Evolutionary conservation across 305 asterid species (phyloP).

Genomic region (Withania somnifera): DNA sequence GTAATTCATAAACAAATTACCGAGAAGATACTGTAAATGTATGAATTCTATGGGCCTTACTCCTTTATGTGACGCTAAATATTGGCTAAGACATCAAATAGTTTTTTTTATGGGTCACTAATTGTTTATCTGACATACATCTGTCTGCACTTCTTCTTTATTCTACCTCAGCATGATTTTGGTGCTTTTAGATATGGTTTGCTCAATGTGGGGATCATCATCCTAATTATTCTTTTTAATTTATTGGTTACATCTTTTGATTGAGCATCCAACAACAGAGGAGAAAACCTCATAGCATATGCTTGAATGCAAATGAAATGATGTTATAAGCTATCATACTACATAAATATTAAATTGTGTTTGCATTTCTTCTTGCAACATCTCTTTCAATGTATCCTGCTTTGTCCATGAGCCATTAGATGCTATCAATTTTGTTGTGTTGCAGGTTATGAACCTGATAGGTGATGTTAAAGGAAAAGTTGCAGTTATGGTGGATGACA

Average conservation of each 20-base stretch:
- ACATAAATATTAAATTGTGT: background rate
- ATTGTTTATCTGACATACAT: background rate
- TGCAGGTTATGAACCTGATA: slow-evolving; percentile 80
- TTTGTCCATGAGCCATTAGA: background rate
- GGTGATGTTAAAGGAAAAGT: slow-evolving; percentile 88
- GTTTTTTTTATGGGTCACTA: background rate
- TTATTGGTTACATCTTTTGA: background rate
- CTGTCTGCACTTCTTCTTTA: background rate
- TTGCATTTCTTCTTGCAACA: background rate
- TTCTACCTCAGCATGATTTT: background rate
- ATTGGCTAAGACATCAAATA: background rate
- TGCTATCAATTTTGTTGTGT: slow-evolving; percentile 3
- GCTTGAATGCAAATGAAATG: background rate
- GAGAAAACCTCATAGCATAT: background rate
- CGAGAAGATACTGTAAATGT: background rate
- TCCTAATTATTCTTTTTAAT: background rate
- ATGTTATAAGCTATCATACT: background rate
- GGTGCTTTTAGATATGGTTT: background rate
- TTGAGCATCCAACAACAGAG: background rate
- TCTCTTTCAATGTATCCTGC: background rate
- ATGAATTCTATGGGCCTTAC: background rate
- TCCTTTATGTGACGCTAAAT: background rate
- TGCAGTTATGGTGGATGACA: slow-evolving; percentile 90
- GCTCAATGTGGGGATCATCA: background rate
- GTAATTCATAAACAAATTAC: background rate